Base-by-base conservation (phyloP, 441 rosid genomes). In the Erodium trifolium region DNA sequence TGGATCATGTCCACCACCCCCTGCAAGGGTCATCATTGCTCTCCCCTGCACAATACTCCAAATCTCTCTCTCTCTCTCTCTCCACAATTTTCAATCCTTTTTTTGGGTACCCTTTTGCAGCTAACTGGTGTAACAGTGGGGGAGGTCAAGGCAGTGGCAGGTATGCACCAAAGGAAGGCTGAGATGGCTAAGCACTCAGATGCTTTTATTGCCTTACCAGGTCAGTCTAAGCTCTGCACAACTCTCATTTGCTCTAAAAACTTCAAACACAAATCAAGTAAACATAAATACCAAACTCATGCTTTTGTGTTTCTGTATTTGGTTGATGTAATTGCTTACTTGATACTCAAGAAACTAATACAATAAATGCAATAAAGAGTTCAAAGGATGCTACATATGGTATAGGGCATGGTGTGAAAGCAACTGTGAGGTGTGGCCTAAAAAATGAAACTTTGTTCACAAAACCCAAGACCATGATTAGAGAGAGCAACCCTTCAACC, bases 181-280 rank as follows among this genome's bases (percentile, higher is more conserved):
- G 99, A 93, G 90, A 93, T 93, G 97, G 96, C 99, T 75, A 91
- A 86, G 88, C 97, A 86, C 81, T 93, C 99, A 72, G 99, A 93
- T 86, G 99, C 95, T 72, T 93, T 93, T 82, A 91, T 93, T 81
- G 99, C 99, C 82, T 89, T 93, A 67, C 99, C 99, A 83, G 99
- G 97, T 93, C 80, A 74, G 79, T 64, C 19, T 67, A 55, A 55
- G 23, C 62, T 16, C 70, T 72, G 70, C 67, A 75, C 62, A 72
- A 18, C 78, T 78, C 67, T 76, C 63, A 63, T 75, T 64, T 78
- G 70, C 81, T 82, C 75, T 43, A 75, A 77, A 67, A 41, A 41
- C 12, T 41, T 41, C 11, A 41, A 41, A 9, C 45, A 41, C 10
- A 41, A 41, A 41, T 41, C 45, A 41, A 41, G 45, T 41, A 41